Evolutionary conservation across 2,329 filamentous ascomycete species (phyloP).

Genomic region (Diaporthe australafricana): DNA sequence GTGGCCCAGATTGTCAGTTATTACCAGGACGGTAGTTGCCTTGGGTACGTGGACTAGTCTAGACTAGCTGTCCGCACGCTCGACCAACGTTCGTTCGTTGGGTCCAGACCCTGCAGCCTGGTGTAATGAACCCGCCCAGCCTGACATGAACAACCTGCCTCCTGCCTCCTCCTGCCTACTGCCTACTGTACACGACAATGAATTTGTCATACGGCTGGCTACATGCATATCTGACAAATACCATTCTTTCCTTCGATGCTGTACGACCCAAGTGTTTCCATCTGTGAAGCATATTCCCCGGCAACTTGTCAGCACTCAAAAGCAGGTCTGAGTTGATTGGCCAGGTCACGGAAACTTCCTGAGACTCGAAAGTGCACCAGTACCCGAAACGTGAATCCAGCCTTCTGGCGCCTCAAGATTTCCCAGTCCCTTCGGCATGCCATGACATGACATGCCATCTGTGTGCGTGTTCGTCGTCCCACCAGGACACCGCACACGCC

Average conservation of each 20-base stretch:
- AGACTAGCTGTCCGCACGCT: no score
- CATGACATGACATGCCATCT: not conserved
- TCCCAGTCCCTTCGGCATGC: not conserved
- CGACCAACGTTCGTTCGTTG: not conserved
- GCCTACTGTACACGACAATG: not conserved
- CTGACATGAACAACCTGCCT: not conserved
- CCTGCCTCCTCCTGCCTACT: no score
- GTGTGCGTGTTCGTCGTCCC: not conserved
- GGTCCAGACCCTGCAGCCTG: not conserved
- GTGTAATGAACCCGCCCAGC: not conserved
- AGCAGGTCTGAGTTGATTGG: not conserved
- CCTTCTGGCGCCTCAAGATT: not conserved
- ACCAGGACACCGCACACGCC: not conserved
- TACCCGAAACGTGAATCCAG: not conserved
- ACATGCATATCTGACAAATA: no score
- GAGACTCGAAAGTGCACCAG: not conserved
- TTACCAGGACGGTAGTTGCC: not conserved
- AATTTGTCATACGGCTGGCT: not conserved
- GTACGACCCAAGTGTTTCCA: no score
- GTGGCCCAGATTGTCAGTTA: slow-evolving; percentile 13
- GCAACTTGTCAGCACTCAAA: not conserved
- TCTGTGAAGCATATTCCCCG: not conserved
- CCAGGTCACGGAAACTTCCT: not conserved
- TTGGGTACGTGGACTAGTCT: not conserved
- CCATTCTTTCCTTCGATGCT: not conserved